These are phyloP conservation scores for Xenoacremonium recifei DNA, from an alignment of 2,329 filamentous ascomycete genomes.

Conservation along the genomic window DNA sequence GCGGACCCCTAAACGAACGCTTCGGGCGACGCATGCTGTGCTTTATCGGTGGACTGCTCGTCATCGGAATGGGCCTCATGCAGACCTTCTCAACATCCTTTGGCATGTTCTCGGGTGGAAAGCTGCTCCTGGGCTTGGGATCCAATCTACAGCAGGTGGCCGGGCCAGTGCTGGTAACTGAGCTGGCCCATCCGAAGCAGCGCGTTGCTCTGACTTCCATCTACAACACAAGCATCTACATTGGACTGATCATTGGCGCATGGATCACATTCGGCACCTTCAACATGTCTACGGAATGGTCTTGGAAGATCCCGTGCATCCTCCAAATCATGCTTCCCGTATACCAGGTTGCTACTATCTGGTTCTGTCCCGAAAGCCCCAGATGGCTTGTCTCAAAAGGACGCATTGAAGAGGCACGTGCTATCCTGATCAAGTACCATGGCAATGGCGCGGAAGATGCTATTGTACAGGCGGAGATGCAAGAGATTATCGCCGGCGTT, in stretches of 20 bases:
- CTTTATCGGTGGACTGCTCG: slow-evolving; percentile 1
- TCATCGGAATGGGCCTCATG: slow-evolving; percentile 18
- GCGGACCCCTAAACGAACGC: slow-evolving; percentile 31
- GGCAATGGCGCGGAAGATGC: slow-evolving; percentile 35
- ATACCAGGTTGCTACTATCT: slow-evolving; percentile 8
- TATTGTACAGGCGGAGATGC: slow-evolving; percentile 19
- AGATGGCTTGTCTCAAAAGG: slow-evolving; percentile 32
- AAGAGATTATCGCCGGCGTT: slow-evolving; percentile 26
- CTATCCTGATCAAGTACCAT: slow-evolving; percentile 38
- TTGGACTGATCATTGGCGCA: slow-evolving; percentile 15
- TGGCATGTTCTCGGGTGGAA: slow-evolving; percentile 26
- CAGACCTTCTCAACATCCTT: slow-evolving; percentile 21
- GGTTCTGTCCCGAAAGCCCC: slow-evolving; percentile 12
- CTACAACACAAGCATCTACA: slow-evolving; percentile 20
- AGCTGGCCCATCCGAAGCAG: slow-evolving; percentile 30
- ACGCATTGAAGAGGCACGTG: slow-evolving; percentile 31
- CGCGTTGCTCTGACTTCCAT: slow-evolving; percentile 22
- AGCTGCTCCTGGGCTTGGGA: slow-evolving; percentile 29
- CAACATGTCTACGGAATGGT: slow-evolving; percentile 11
- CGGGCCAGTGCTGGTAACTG: slow-evolving; percentile 29
- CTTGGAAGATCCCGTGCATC: slow-evolving; percentile 22
- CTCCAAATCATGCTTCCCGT: slow-evolving; percentile 14
- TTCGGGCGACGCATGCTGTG: slow-evolving; percentile 30
- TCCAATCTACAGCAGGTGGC: slow-evolving; percentile 25
- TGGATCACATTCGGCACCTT: slow-evolving; percentile 25